Evolutionary conservation across 768 basidiomycete species (phyloP), one percentile per base, ranked within the genome.

Genomic region (Hydnum rufescens): DNA sequence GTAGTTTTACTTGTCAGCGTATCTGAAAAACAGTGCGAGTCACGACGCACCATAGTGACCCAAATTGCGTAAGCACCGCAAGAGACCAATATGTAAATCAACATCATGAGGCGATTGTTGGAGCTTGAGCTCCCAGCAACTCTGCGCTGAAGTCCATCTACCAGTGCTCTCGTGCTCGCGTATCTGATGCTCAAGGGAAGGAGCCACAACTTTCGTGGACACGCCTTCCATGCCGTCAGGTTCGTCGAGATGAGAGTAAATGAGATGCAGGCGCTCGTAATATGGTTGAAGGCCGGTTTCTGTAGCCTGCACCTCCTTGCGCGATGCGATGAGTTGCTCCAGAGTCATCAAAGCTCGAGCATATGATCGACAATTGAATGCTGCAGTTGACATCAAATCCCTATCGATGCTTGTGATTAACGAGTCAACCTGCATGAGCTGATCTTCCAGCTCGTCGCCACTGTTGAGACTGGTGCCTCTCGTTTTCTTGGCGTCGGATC

Each of bases 141-240:
- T 97, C 64, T 97, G 95, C 4, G 95, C 93, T 5, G 90, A 83
- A 2, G 95, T 97, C 95, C 95, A 99, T 42, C 80, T 74, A 0
- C 95, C 95, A 2, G 85, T 93, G 58, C 83, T 92, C 64, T 99
- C 95, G 60, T 99, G 95, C 61, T 97, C 85, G 42, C 95, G 80
- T 55, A 99, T 97, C 64, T 95, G 89, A 64, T 95, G 88, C 58
- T 96, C 87, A 46, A 97, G 64, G 2, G 86, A 85, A 0, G 95
- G 95, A 0, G 83, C 77, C 8, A 96, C 66, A 53, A 97, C 83
- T 58, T 83, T 67, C 4, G 83, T 78, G 0, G 95, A 95, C 30
- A 97, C 74, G 0, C 95, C 95, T 66, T 96, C 92, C 95, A 99
- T 99, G 16, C 95, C 95, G 65, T 99, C 95, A 0, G 95, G 95